phyloP scores from a whole-genome alignment of 306 rosid genomes.

The Phaseolus lunatus region DNA sequence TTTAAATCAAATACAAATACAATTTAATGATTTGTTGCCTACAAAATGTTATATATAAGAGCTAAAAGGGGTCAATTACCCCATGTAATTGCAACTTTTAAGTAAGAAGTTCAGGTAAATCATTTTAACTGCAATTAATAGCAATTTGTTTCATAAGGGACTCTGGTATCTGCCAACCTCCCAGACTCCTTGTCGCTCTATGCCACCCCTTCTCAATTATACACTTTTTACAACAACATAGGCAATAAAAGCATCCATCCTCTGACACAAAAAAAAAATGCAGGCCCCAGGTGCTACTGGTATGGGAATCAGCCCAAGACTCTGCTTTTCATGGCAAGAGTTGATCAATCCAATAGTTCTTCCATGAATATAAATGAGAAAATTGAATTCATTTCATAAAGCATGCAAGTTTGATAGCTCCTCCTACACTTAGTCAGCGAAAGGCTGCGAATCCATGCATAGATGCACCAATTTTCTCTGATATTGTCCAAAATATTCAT shows the following conservation, averaged over 20 bases:
- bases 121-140: slow-evolving; percentile 35
- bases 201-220: slow-evolving; percentile 24
- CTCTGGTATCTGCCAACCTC: slow-evolving; percentile 37
- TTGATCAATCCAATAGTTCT: slow-evolving; percentile 25
- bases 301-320: slow-evolving; percentile 25
- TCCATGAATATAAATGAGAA: slow-evolving; percentile 32
- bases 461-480: slow-evolving; percentile 92
- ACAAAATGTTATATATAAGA: slow-evolving; percentile 47
- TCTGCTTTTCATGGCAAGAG: slow-evolving; percentile 29
- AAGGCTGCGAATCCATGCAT: slow-evolving; percentile 92
- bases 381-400: slow-evolving; percentile 7
- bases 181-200: slow-evolving; percentile 30
- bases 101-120: slow-evolving; percentile 18
- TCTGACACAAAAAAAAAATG: slow-evolving; percentile 26
- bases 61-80: slow-evolving; percentile 39
- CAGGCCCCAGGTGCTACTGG: slow-evolving; percentile 11
- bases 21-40: slow-evolving; percentile 36
- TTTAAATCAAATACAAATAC: slow-evolving; percentile 40
- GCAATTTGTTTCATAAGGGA: slow-evolving; percentile 18
- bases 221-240: slow-evolving; percentile 18
- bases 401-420: not conserved
- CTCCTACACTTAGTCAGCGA: slow-evolving; percentile 55
- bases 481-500: slow-evolving; percentile 86
- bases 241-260: slow-evolving; percentile 23
- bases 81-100: slow-evolving; percentile 16